A percentile compares a stretch with the other conserved stretches of the same genome.
Conservation (phyloP, 148 eudicot species). For the Vaccinium vitisidaea region DNA sequence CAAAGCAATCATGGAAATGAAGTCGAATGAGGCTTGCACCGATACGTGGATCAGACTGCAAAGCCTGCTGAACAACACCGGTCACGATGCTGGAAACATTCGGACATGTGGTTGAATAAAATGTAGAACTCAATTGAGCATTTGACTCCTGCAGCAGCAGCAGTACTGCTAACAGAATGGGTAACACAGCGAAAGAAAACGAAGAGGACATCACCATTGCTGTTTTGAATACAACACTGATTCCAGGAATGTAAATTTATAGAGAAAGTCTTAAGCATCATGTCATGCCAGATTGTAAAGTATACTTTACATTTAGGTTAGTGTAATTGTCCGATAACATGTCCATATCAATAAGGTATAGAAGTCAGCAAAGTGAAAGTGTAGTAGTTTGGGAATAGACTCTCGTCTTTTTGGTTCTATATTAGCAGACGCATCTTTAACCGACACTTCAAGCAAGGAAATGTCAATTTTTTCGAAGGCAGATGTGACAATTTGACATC, state of each 20-base stretch:
- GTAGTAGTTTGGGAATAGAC: neutral
- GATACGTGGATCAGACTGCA: slow-evolving; percentile 34
- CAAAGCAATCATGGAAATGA: slow-evolving; percentile 49
- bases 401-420: neutral
- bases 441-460: too few relatives aligned
- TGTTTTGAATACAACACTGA: neutral
- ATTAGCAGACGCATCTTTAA: too few relatives aligned
- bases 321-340: neutral
- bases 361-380: neutral
- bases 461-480: too few relatives aligned
- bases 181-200: neutral
- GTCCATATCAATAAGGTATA: neutral
- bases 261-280: neutral
- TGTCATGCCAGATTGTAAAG: neutral
- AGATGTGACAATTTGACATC: too few relatives aligned
- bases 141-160: slow-evolving; percentile 4
- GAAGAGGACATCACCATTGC: neutral
- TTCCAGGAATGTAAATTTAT: neutral
- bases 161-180: neutral
- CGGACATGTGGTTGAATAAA: slow-evolving; percentile 30
- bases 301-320: neutral
- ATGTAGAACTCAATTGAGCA: slow-evolving; percentile 27
- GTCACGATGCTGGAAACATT: slow-evolving; percentile 29
- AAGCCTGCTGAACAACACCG: slow-evolving; percentile 25
- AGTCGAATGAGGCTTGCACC: slow-evolving; percentile 40